Evolutionary conservation across 1,284 basidiomycete species (phyloP).

Genomic region (Mycena sp.): DNA sequence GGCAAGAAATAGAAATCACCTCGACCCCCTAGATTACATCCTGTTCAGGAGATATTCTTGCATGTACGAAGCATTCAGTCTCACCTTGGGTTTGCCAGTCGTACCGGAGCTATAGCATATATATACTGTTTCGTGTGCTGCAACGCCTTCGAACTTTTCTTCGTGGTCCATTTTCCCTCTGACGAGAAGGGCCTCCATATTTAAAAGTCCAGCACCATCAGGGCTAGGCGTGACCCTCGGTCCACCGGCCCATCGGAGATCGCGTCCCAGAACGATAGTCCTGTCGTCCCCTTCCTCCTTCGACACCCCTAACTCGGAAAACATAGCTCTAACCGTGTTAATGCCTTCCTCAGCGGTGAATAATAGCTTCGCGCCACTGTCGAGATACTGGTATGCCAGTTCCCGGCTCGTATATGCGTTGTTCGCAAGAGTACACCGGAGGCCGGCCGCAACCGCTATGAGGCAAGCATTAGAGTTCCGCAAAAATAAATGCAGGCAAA

Average conservation of each 20-base stretch:
- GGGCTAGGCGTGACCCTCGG: conserved; percentile 36
- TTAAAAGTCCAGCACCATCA: conserved; percentile 43
- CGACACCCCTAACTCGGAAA: conserved; percentile 59
- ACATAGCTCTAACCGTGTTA: conserved; percentile 62
- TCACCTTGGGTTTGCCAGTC: conserved; percentile 54
- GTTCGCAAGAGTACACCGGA: conserved; percentile 66
- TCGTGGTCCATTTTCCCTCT: conserved; percentile 47
- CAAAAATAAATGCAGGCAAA: too few species aligned
- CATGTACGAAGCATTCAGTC: conserved; percentile 45
- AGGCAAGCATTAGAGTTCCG: neutral
- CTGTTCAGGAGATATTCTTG: conserved; percentile 58
- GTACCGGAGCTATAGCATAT: conserved; percentile 78
- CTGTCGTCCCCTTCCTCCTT: conserved; percentile 51
- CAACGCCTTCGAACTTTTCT: conserved; percentile 46
- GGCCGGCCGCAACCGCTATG: conserved; percentile 54
- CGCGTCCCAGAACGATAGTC: conserved; percentile 54
- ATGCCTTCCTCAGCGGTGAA: conserved; percentile 66
- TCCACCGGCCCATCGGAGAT: conserved; percentile 31
- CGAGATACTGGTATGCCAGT: conserved; percentile 64
- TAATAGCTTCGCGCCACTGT: conserved; percentile 62
- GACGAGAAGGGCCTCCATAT: conserved; percentile 53
- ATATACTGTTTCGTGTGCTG: conserved; percentile 63
- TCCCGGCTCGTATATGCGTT: conserved; percentile 74
- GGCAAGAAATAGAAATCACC: conserved; percentile 37
- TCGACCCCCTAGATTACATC: conserved; percentile 65